phyloP scores from a whole-genome alignment of 139 green algal species.

The Volvox reticuliferus region DNA sequence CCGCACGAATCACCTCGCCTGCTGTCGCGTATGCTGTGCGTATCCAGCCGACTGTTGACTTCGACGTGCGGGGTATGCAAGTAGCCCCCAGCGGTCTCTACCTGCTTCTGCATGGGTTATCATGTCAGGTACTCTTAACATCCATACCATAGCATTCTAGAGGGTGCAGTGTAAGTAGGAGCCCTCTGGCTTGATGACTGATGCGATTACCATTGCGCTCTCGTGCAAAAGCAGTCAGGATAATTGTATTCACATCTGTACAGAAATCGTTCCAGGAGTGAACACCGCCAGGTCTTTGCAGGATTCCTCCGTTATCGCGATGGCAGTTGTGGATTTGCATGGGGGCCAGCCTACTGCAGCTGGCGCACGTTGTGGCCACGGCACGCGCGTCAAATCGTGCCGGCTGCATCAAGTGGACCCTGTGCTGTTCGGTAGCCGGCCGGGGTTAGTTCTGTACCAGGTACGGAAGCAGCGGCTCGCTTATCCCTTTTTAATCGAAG shows the following conservation, averaged over 20 bases:
- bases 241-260: no score
- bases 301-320: background rate
- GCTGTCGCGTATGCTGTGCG: background rate
- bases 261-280: no score
- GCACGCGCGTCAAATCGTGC: conserved; percentile 25
- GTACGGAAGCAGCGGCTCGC: background rate
- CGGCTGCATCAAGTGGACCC: conserved; percentile 41
- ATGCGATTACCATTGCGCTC: no score
- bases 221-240: no score
- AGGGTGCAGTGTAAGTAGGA: no score
- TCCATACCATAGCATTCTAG: no score
- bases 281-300: background rate
- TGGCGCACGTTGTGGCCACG: background rate
- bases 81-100: conserved; percentile 30
- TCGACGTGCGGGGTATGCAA: conserved; percentile 30
- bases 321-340: conserved; percentile 53
- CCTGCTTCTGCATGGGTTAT: background rate
- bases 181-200: no score
- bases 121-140: background rate
- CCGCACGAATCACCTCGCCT: background rate
- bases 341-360: conserved; percentile 15
- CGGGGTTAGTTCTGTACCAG: conserved; percentile 41
- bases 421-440: conserved; percentile 45
- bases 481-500: no score
- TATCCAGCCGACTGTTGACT: conserved; percentile 7